Percentiles rank a stretch among this genome's conserved stretches.
phyloP scores from a whole-genome alignment of 2,329 filamentous ascomycete genomes.

The Exophiala spinifera region DNA sequence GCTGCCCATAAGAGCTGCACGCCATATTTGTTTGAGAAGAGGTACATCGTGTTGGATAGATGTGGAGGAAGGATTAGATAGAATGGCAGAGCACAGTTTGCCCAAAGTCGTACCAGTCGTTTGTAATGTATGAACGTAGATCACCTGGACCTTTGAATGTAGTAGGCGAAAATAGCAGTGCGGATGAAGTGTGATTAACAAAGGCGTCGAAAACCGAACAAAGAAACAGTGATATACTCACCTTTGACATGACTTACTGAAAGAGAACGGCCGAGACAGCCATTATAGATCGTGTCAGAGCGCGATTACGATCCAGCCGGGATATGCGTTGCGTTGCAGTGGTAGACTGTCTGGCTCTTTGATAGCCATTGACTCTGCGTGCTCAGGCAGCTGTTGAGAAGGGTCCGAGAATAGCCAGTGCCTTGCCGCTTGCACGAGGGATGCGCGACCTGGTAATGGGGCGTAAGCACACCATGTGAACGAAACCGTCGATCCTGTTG shows the following conservation, averaged over 20 bases:
- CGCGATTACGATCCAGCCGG: background rate
- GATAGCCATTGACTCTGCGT: constrained; percentile 11
- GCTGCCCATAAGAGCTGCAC: constrained; percentile 6
- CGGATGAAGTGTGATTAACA: constrained; percentile 12
- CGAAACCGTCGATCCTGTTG: constrained; percentile 7
- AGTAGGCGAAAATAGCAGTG: constrained; percentile 14
- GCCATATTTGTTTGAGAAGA: constrained; percentile 2
- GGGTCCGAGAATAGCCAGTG: constrained; percentile 26
- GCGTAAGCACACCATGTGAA: constrained; percentile 8
- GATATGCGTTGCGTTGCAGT: background rate
- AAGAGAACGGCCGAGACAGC: constrained; percentile 5
- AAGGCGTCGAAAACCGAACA: constrained; percentile 16
- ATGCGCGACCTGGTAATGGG: constrained; percentile 16
- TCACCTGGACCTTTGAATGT: constrained; percentile 7
- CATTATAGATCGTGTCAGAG: constrained; percentile 12
- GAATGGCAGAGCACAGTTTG: constrained; percentile 1
- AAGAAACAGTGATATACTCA: constrained; percentile 9
- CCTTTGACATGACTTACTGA: constrained; percentile 9
- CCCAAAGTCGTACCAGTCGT: background rate
- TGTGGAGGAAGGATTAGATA: constrained; percentile 6
- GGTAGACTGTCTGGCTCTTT: constrained; percentile 8
- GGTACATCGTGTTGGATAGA: constrained; percentile 6
- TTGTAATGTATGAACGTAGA: background rate
- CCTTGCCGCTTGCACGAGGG: constrained; percentile 14
- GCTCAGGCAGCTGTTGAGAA: constrained; percentile 10